Conservation (phyloP, 1,284 basidiomycete genomes). For the Golubevia pallescens region DNA sequence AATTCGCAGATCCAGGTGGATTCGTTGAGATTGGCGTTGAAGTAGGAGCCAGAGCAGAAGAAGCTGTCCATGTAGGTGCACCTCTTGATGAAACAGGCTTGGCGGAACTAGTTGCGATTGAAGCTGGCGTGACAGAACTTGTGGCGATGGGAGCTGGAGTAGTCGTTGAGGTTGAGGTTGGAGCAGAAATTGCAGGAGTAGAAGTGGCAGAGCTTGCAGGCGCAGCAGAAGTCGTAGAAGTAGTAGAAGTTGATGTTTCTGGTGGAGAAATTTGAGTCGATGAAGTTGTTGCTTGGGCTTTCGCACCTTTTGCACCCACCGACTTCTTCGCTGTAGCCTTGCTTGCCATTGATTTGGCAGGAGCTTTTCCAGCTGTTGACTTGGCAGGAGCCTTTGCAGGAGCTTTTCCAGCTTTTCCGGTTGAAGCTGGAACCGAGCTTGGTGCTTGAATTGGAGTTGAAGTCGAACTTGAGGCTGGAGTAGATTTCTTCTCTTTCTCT, state of each 20-base stretch:
- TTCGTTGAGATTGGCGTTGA: background rate
- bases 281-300: background rate
- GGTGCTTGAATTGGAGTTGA: background rate
- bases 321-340: background rate
- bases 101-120: background rate
- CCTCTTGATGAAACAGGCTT: background rate
- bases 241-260: background rate
- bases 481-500: background rate
- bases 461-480: background rate
- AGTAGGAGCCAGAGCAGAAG: background rate
- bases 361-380: conserved; percentile 9
- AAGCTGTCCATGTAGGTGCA: background rate
- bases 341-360: no score
- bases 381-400: conserved; percentile 3
- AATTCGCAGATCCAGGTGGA: background rate
- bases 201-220: background rate
- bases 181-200: background rate
- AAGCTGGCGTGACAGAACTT: background rate
- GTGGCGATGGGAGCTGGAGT: background rate
- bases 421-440: background rate
- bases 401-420: background rate
- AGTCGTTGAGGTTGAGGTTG: background rate
- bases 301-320: background rate
- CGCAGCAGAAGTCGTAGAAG: background rate
- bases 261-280: background rate